Evolutionary conservation across 176 grass and related monocot genomes (phyloP).

Genomic region (Microstegium vimineum): DNA sequence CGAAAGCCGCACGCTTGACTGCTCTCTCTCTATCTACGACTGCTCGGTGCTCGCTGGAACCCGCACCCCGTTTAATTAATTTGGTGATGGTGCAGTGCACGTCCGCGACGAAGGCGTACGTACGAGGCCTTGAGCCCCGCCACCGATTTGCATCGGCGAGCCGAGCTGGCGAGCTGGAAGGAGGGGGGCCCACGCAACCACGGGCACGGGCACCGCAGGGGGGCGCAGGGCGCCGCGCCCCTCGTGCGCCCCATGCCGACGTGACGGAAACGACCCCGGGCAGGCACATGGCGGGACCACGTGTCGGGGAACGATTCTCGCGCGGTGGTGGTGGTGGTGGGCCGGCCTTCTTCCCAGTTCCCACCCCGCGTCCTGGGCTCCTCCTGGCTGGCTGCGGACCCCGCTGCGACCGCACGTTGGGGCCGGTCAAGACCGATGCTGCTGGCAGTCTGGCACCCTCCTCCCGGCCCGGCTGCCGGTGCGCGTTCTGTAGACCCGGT

Average conservation of each 20-base stretch:
- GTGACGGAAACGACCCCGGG: constrained; percentile 31
- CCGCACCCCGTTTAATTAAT: too few species aligned
- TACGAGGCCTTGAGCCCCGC: too few species aligned
- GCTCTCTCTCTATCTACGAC: too few species aligned
- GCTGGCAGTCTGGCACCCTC: too few species aligned
- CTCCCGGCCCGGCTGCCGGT: background rate
- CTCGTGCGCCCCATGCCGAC: constrained; percentile 42
- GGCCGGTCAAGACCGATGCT: constrained; percentile 2
- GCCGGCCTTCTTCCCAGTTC: too few species aligned
- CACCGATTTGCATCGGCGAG: too few species aligned
- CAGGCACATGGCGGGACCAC: constrained; percentile 25
- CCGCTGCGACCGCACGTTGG: constrained; percentile 17
- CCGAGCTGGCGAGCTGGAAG: too few species aligned
- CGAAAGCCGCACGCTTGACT: background rate
- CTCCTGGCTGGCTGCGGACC: background rate
- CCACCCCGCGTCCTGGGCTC: too few species aligned
- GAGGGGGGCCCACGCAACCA: background rate
- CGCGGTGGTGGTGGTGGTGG: background rate
- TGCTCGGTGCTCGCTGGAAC: background rate
- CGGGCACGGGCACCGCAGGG: too few species aligned
- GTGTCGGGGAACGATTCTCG: constrained; percentile 35
- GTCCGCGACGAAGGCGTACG: too few species aligned
- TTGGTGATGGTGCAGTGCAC: too few species aligned
- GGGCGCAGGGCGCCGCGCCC: too few species aligned
- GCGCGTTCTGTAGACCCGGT: background rate